phyloP scores from a whole-genome alignment of 305 asterid species.

The Solanum chacoense region DNA sequence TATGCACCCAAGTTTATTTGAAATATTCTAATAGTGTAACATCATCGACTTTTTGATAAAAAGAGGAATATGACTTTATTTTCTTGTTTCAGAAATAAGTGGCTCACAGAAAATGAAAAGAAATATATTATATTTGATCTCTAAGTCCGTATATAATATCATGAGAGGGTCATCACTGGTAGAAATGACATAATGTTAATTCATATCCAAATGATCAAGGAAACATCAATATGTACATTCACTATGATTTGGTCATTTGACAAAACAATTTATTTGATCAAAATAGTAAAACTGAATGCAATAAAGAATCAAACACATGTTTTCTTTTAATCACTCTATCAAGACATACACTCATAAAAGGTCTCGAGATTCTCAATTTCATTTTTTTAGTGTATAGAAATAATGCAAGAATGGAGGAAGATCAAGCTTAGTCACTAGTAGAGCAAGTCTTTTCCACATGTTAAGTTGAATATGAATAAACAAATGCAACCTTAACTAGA shows the following conservation, averaged over 20 bases:
- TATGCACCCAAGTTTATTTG: background rate
- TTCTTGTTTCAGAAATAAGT: background rate
- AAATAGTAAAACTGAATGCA: background rate
- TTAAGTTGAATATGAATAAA: background rate
- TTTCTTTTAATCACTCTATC: background rate
- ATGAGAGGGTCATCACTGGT: background rate
- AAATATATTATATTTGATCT: background rate
- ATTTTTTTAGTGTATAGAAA: background rate
- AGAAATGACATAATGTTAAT: background rate
- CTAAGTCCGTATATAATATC: background rate
- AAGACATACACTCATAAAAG: background rate
- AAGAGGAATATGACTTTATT: background rate
- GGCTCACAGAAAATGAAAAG: background rate
- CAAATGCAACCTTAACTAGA: background rate
- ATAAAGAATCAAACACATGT: background rate
- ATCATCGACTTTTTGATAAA: background rate
- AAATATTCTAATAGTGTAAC: background rate
- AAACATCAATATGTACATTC: background rate
- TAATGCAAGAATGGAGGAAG: rapidly evolving
- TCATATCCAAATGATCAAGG: background rate
- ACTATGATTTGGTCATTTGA: background rate
- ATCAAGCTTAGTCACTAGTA: background rate
- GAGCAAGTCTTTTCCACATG: background rate
- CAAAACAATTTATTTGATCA: background rate
- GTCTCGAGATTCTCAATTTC: background rate